Conservation (phyloP, 495 filamentous ascomycete genomes). For the Melanomma pulvis-pyrius region DNA sequence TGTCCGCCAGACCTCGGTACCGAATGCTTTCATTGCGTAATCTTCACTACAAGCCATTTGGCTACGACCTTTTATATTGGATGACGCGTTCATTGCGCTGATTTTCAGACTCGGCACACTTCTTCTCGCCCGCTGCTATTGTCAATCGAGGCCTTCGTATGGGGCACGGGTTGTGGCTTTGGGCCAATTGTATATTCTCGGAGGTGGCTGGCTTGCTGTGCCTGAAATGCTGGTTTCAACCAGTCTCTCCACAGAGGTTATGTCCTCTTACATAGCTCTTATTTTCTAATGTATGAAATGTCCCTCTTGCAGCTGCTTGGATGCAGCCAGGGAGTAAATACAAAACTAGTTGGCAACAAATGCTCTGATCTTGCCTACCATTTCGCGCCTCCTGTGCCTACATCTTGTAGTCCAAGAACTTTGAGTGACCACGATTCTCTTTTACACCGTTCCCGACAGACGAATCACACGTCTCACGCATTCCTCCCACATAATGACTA, state of each 20-base stretch:
- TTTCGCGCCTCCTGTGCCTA: background rate
- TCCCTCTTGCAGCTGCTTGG: slow-evolving; percentile 22
- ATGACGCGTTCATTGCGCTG: slow-evolving; percentile 30
- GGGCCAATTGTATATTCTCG: slow-evolving; percentile 37
- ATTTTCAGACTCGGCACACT: slow-evolving; percentile 21
- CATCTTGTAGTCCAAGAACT: background rate
- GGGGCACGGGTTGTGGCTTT: slow-evolving; percentile 8
- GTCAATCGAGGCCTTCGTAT: slow-evolving; percentile 5
- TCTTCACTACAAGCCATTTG: slow-evolving; percentile 26
- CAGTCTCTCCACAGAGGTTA: slow-evolving; percentile 34
- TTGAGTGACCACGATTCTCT: no score
- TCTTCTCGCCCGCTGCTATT: slow-evolving; percentile 17
- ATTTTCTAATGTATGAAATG: slow-evolving; percentile 41
- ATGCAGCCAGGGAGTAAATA: slow-evolving; percentile 33
- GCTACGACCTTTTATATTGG: slow-evolving; percentile 36
- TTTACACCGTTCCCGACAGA: no score
- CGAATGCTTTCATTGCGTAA: slow-evolving; percentile 1
- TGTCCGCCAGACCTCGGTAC: background rate
- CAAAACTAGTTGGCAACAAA: slow-evolving; percentile 4
- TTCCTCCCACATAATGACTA: no score
- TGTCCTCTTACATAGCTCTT: slow-evolving; percentile 40
- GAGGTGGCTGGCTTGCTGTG: slow-evolving; percentile 22
- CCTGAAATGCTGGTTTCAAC: background rate
- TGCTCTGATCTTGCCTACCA: background rate
- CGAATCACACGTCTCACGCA: no score